These are phyloP conservation scores for Nadsonia starkeyi-henricii DNA, from an alignment of 1,139 yeast species.

Conservation along the genomic window DNA sequence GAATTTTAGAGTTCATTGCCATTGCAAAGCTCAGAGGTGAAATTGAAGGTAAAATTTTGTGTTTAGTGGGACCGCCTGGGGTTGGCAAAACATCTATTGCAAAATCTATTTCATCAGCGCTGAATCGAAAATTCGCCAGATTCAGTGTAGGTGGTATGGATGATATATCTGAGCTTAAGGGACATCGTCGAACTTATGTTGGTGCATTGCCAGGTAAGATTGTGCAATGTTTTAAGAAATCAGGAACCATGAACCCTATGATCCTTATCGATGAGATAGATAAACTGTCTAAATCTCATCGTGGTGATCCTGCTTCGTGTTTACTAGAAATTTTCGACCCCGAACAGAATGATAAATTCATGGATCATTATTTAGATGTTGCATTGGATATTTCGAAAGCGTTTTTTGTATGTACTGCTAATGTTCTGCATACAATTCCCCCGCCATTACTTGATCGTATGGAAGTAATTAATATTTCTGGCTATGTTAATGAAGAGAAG, in stretches of 20 bases:
- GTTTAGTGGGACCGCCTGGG: constrained; percentile 98
- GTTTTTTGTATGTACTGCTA: constrained; percentile 91
- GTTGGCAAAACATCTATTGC: constrained; percentile 97
- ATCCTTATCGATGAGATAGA: constrained; percentile 92
- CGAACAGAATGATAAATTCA: constrained; percentile 79
- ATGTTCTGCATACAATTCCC: constrained; percentile 77
- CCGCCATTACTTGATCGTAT: constrained; percentile 89
- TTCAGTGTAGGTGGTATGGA: constrained; percentile 94
- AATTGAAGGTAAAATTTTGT: constrained; percentile 84
- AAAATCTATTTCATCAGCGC: constrained; percentile 79
- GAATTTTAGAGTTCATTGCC: constrained; percentile 55
- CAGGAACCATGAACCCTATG: constrained; percentile 86
- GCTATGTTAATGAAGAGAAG: constrained; percentile 88
- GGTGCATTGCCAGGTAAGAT: constrained; percentile 95
- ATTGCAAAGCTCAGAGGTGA: constrained; percentile 68
- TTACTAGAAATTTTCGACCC: constrained; percentile 87
- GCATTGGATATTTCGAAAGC: constrained; percentile 89
- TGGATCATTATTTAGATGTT: constrained; percentile 85
- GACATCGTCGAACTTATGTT: constrained; percentile 92
- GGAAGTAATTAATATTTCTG: constrained; percentile 91
- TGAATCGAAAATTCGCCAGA: constrained; percentile 75
- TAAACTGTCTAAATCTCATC: constrained; percentile 49
- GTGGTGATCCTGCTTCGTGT: constrained; percentile 96
- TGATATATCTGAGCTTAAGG: constrained; percentile 93
- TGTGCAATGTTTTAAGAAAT: constrained; percentile 76